Conservation (phyloP, 2,329 filamentous ascomycete genomes). For the Penicillium rolfsii region DNA sequence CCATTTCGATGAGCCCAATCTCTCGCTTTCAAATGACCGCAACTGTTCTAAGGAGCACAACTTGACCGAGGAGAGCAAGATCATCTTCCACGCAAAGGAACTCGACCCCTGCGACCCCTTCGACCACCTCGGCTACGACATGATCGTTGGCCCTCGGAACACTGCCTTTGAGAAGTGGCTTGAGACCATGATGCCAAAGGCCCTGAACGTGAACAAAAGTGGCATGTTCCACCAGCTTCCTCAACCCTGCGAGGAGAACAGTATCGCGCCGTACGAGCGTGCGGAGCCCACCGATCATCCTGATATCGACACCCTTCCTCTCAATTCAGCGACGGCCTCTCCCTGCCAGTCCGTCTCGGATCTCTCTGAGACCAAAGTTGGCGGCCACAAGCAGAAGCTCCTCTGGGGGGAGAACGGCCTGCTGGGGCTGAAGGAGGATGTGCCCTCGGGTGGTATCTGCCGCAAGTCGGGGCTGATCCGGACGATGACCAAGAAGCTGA, state of each 20-base stretch:
- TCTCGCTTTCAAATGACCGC: no score
- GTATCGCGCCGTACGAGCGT: neutral
- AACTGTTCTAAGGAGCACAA: no score
- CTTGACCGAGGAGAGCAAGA: neutral
- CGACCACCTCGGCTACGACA: neutral
- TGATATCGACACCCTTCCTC: neutral
- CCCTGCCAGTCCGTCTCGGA: neutral
- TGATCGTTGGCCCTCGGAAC: neutral
- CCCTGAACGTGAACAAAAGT: neutral
- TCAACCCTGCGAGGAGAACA: neutral
- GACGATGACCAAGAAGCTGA: conserved; percentile 44
- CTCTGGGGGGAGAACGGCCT: conserved; percentile 5
- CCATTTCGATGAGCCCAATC: no score
- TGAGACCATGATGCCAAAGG: neutral
- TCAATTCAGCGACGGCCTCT: neutral
- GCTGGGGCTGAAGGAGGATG: neutral
- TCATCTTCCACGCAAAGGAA: neutral
- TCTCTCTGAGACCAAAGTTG: neutral
- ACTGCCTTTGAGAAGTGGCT: neutral
- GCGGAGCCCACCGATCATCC: neutral
- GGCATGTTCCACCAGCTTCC: neutral
- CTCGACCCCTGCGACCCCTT: neutral
- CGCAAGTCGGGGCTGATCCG: conserved; percentile 31
- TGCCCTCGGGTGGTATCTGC: neutral
- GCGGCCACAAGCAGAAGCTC: neutral